Base-by-base conservation (phyloP, 805 yeast genomes). In the Lipomyces chichibuensis region DNA sequence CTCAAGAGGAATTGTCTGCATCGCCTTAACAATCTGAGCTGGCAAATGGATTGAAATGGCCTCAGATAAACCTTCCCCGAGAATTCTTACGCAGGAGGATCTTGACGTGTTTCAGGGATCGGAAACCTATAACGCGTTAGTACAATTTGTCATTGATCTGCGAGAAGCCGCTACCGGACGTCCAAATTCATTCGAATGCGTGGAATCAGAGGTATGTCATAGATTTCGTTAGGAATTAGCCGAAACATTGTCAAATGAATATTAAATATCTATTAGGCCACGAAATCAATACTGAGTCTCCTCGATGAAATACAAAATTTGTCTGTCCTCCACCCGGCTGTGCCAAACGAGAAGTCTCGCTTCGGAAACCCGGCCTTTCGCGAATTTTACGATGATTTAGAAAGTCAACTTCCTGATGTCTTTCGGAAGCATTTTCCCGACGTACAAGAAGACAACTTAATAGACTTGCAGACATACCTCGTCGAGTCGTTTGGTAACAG, bases 291-390 rank as follows among this genome's bases (percentile, higher is more conserved):
- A 39, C 58, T 84, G 29, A 67, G 62, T 0, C 60, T 86, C 0
- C 76, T 94, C 17, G 82, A 82, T 11, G 73, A 78, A 1, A 83
- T 92, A 0, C 76, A 77, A 1, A 65, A 46, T 0, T 75, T 85
- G 0, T 82, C 89, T 0, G 82, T 81, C 0, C 70, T 74, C 1
- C 85, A 88, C 75, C 97, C 98, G 0, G 92, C 96, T 0, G 77
- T 80, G 0, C 79, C 84, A 54, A 91, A 90, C 62, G 85, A 86
- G 35, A 82, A 83, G 2, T 88, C 97, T 8, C 81, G 99, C 65
- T 95, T 95, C 77, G 99, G 99, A 6, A 95, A 95, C 75, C 81
- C 87, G 9, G 98, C 95, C 76, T 95, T 94, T 77, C 81, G 89
- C 57, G 92, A 87, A 64, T 91, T 93, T 74, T 92, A 89, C 76